Base-by-base conservation (phyloP, 2,329 filamentous ascomycete genomes). In the Plectosphaerella plurivora region DNA sequence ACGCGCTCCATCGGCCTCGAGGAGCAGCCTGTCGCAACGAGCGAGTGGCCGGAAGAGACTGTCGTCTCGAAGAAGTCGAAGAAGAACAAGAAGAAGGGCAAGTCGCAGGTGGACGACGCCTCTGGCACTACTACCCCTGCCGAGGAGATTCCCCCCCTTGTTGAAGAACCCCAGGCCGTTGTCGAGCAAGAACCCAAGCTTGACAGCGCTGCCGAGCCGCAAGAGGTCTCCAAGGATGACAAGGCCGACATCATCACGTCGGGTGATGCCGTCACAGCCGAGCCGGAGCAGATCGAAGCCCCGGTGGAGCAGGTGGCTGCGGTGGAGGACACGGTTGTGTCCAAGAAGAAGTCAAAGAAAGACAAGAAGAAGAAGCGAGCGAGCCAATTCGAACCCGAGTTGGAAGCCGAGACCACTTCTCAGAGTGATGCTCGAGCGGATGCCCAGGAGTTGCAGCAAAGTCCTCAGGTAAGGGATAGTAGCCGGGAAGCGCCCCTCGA, bases 71-170 rank as follows among this genome's bases (percentile, higher is more conserved):
- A 55, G 35, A 55, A 51, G 44, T 55, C 57, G 10, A 61, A 60
- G 48, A 59, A 57, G 36, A 51, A 60, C 49, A 61, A 44, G 39
- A 50, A 50, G 39, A 67, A 61, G 62, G 60, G 59, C 56, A 61
- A 56, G 56, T 58, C 59, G 18, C 41, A 18, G 11, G 41, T 11
- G 7, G 41, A 44, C 11, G 8, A 6, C 41, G 41, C 22, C 11
- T 54, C 50, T 12, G 50, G 41, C 15, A 44, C 47, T 22, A 20
- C 14, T 35, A 54, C 47, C 11, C 53, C 53, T 12, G 39, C 36
- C n/a, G 44, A 54, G 14, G 44, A 33, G 39, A 20, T 45, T 4
- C 16, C 36, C 15, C 20, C 51, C 18, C 35, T n/a, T 9, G 8
- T 10, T 12, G 41, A 24, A 45, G 39, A 22, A 37, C 35, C 14